Base-by-base conservation (phyloP, 1,284 basidiomycete species). In the Anthracocystis panici-leucophaei region DNA sequence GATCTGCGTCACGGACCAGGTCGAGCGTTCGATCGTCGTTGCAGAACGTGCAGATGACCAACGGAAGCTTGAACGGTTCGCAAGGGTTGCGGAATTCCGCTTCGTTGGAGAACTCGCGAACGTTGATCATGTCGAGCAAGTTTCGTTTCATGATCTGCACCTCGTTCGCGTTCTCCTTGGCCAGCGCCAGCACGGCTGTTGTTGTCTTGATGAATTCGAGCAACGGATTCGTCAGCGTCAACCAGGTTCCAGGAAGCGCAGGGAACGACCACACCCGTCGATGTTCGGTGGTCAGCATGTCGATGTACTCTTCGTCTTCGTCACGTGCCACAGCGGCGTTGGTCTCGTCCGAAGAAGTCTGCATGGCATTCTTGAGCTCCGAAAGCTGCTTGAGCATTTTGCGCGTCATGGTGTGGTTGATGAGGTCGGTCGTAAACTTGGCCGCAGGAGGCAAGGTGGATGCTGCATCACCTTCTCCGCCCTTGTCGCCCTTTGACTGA, bases 171-270 rank as follows among this genome's bases (percentile, higher is more conserved):
- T 91, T 90, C 18, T 95, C 93, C 73, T 89, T 91, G 1, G 92
- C 91, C 38, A 84, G 66, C 18, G 70, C 61, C 78, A 96, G 91
- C 0, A 93, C 90, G 2, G 94, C 93, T 76, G 93, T 95, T 2
- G 90, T 87, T 64, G 91, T 92, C 86, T 99, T 99, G 88, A 94
- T 88, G 72, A 97, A 92, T 85, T 99, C 96, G 35, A 99, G 89
- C 0, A 91, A 87, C 12, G 81, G 92, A 75, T 95, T 93, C 4
- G 88, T 89, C 67, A 92, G 87, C 38, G 89, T 88, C 14, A 95
- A 88, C 81, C 94, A 89, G 2, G 93, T 92, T 9, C 97, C 97
- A 0, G 97, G 95, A 7, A 95, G 90, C 42, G 91, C 81, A 0
- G 96, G 97, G 87, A 99, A 99, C 1, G 67, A 56, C 78, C 84